These are phyloP conservation scores for Colletotrichum coccodes DNA, from an alignment of 2,329 filamentous ascomycete genomes.

Conservation along the genomic window DNA sequence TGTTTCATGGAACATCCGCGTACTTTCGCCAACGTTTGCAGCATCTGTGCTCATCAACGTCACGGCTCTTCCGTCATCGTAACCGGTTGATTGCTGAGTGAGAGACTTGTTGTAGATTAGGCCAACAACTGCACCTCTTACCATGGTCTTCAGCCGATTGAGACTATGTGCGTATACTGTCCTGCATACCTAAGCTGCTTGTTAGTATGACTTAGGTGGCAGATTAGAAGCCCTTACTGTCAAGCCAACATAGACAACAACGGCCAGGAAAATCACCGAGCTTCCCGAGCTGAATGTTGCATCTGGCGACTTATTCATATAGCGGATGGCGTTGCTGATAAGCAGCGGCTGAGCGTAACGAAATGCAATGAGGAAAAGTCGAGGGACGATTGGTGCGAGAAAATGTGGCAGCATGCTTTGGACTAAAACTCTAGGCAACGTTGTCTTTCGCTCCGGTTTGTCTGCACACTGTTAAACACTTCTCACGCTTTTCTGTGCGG, in stretches of 20 bases:
- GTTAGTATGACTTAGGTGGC: neutral
- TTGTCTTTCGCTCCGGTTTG: conserved; percentile 5
- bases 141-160: conserved; percentile 16
- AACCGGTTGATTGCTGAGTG: neutral
- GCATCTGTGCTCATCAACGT: conserved; percentile 34
- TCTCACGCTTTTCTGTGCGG: accelerated
- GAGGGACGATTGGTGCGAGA: conserved; percentile 3
- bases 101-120: conserved; percentile 13
- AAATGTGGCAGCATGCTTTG: neutral
- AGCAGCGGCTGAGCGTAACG: conserved; percentile 19
- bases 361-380: conserved; percentile 11
- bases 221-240: neutral
- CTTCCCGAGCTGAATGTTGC: neutral
- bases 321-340: conserved; percentile 5
- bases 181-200: neutral
- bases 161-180: neutral
- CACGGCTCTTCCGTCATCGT: conserved; percentile 7
- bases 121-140: conserved; percentile 2
- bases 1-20: conserved; percentile 33
- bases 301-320: neutral
- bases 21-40: conserved; percentile 20
- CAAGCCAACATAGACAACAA: conserved; percentile 6
- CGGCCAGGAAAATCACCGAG: neutral
- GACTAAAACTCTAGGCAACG: neutral
- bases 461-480: neutral